These are phyloP conservation scores for Rhytidiadelphus loreus DNA, from an alignment of 225 moss, liverwort and hornwort species.

Conservation along the genomic window DNA sequence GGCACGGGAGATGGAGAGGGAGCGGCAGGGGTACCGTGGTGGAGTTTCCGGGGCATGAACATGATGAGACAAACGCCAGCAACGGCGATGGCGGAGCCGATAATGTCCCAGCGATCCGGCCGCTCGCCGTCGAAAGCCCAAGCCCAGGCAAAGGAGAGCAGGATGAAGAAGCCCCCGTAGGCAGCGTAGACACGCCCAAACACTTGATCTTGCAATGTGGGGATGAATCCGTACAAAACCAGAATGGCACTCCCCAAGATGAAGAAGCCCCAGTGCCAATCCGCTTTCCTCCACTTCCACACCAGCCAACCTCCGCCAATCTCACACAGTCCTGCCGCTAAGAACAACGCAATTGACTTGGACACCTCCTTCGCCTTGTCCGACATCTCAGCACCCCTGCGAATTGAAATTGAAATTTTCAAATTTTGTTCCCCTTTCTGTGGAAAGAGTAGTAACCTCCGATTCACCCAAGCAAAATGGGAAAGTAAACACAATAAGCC, in stretches of 20 bases:
- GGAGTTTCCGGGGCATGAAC: constrained; percentile 45
- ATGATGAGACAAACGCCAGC: constrained; percentile 66
- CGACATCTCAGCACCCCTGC: constrained; percentile 4
- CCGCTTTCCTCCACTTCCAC: constrained; percentile 83
- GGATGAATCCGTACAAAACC: constrained; percentile 61
- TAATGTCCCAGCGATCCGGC: constrained; percentile 76
- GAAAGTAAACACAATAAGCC: neutral
- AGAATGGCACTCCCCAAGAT: constrained; percentile 58
- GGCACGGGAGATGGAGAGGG: neutral
- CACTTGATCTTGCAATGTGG: constrained; percentile 64
- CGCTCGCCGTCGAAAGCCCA: constrained; percentile 71
- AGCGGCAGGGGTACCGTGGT: neutral
- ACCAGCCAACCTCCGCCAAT: constrained; percentile 96
- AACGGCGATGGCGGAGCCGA: constrained; percentile 68
- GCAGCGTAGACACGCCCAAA: constrained; percentile 90
- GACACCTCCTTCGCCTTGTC: constrained; percentile 33
- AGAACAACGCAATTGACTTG: constrained; percentile 47
- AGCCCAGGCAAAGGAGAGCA: constrained; percentile 77
- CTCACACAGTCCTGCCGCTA: constrained; percentile 67
- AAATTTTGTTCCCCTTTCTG: neutral
- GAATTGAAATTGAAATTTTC: neutral
- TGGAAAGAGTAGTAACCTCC: neutral
- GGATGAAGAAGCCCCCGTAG: constrained; percentile 88
- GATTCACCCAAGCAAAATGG: neutral
- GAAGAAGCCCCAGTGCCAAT: constrained; percentile 78